Evolutionary conservation across 768 basidiomycete genomes (phyloP).

Genomic region (Leccinum subtestaceum): DNA sequence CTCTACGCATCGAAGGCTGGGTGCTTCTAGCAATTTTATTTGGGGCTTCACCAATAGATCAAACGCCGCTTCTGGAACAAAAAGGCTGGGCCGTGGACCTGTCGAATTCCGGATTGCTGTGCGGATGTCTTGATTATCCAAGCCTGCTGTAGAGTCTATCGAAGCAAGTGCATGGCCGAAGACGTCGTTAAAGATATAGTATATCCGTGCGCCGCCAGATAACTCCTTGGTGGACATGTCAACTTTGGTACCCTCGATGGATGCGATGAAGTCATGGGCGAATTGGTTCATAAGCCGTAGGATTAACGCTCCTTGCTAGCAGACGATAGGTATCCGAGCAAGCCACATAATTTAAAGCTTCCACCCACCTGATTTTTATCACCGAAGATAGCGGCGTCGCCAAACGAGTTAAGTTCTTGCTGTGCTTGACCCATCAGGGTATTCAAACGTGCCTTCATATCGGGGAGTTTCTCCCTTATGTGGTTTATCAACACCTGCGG

Average conservation of each 20-base stretch:
- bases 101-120: slow-evolving; percentile 99
- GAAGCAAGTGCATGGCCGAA: slow-evolving; percentile 89
- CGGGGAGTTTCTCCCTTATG: slow-evolving; percentile 96
- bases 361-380: slow-evolving; percentile 74
- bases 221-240: slow-evolving; percentile 98
- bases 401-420: slow-evolving; percentile 95
- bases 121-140: slow-evolving; percentile 92
- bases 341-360: not conserved
- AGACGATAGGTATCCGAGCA: slow-evolving; percentile 15
- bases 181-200: slow-evolving; percentile 99
- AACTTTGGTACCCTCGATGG: slow-evolving; percentile 94
- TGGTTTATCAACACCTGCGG: slow-evolving; percentile 88
- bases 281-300: slow-evolving; percentile 98
- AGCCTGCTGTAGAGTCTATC: slow-evolving; percentile 87
- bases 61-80: slow-evolving; percentile 96
- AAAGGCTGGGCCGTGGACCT: slow-evolving; percentile 92
- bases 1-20: slow-evolving; percentile 93
- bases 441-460: slow-evolving; percentile 98
- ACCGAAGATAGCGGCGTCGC: slow-evolving; percentile 88
- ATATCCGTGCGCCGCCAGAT: slow-evolving; percentile 95
- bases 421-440: slow-evolving; percentile 99
- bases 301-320: slow-evolving; percentile 80
- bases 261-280: slow-evolving; percentile 93
- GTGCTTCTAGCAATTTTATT: slow-evolving; percentile 93
- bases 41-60: slow-evolving; percentile 97